A percentile compares a stretch with the other conserved stretches of the same genome.
These are phyloP conservation scores for Aspergillus sergii DNA, from an alignment of 2,329 filamentous ascomycete species.

Conservation along the genomic window DNA sequence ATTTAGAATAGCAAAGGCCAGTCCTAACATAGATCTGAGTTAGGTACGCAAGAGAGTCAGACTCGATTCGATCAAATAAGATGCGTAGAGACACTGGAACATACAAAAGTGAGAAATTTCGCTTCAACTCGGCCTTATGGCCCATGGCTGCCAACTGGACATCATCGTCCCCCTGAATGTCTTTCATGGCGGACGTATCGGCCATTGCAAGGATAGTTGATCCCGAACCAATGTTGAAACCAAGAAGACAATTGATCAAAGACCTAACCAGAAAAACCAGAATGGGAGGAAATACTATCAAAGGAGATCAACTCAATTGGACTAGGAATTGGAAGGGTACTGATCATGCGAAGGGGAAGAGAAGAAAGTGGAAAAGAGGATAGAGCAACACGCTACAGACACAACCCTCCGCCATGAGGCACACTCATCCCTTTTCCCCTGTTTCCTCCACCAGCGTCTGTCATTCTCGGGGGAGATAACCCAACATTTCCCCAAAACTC, in stretches of 20 bases:
- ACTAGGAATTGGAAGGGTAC: background rate
- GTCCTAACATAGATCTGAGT: slow-evolving; percentile 58
- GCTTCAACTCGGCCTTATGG: slow-evolving; percentile 59
- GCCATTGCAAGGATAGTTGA: slow-evolving; percentile 11
- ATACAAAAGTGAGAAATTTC: slow-evolving; percentile 59
- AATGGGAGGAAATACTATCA: background rate
- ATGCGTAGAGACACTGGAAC: slow-evolving; percentile 6
- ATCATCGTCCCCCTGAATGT: slow-evolving; percentile 43
- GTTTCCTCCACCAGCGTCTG: slow-evolving; percentile 2
- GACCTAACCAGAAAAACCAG: background rate
- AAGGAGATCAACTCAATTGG: background rate
- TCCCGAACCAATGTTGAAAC: background rate
- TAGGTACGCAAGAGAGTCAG: background rate
- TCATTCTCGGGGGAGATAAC: slow-evolving; percentile 1
- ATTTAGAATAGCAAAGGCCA: slow-evolving; percentile 66
- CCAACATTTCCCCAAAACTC: background rate
- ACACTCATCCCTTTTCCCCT: background rate
- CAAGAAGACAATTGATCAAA: slow-evolving; percentile 4
- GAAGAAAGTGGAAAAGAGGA: background rate
- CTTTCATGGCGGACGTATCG: slow-evolving; percentile 18
- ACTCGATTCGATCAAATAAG: background rate
- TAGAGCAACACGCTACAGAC: background rate
- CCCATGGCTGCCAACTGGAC: slow-evolving; percentile 58
- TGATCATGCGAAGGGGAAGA: background rate
- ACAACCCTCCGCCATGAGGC: background rate